phyloP scores from a whole-genome alignment of 1,139 yeast genomes.

The Casaregolazyma suthepensis region DNA sequence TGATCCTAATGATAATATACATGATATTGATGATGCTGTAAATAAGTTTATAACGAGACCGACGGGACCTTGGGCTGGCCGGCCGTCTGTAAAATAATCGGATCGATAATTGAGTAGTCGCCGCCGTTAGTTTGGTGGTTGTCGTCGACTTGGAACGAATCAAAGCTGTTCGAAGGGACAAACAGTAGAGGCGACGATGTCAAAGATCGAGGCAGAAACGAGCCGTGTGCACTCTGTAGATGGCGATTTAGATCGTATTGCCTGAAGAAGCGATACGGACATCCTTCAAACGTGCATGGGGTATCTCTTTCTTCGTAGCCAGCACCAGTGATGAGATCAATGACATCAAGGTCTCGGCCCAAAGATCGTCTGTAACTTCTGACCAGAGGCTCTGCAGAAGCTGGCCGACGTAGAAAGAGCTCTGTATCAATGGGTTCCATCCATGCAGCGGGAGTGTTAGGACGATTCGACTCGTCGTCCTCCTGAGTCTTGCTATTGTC shows the following conservation, averaged over 20 bases:
- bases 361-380: neutral
- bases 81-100: conserved; percentile 2
- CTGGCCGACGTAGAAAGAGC: conserved; percentile 1
- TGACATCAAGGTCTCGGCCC: conserved; percentile 15
- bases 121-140: neutral
- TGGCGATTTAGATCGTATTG: conserved; percentile 38
- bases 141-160: conserved; percentile 5
- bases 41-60: neutral
- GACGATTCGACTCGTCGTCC: conserved; percentile 2
- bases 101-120: conserved; percentile 4
- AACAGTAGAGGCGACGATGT: neutral
- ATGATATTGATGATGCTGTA: neutral
- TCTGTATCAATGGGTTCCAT: conserved; percentile 2
- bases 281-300: conserved; percentile 31
- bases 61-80: neutral
- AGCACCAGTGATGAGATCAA: conserved; percentile 35
- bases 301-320: conserved; percentile 31
- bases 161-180: neutral
- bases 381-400: conserved; percentile 5
- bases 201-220: neutral
- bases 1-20: neutral
- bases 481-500: conserved; percentile 1
- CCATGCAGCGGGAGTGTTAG: conserved; percentile 11
- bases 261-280: conserved; percentile 34
- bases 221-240: conserved; percentile 26